Conservation (phyloP, 2,329 filamentous ascomycete genomes). For the Xylaria sp. region DNA sequence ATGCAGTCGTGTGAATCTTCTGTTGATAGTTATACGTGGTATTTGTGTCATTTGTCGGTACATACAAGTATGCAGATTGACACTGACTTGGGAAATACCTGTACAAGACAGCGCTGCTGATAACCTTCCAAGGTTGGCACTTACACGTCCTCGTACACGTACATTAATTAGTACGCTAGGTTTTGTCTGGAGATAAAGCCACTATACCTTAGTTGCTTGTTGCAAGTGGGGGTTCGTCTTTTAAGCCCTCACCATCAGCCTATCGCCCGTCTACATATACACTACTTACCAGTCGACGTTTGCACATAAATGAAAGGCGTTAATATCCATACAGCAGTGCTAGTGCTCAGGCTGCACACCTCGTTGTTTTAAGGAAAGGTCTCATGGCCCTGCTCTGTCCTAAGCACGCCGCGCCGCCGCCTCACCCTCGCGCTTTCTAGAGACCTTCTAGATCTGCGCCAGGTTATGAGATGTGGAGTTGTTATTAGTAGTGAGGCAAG, state of each 20-base stretch:
- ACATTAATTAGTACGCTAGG: too few species aligned
- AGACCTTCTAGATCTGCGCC: slow-evolving; percentile 9
- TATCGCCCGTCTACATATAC: neutral
- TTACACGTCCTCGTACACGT: too few species aligned
- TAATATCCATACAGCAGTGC: neutral
- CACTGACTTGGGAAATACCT: too few species aligned
- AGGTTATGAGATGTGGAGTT: slow-evolving; percentile 2
- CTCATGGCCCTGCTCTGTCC: neutral
- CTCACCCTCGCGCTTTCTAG: slow-evolving; percentile 3
- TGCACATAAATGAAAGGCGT: neutral
- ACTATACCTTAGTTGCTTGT: neutral
- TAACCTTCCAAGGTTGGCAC: too few species aligned
- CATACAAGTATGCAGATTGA: too few species aligned
- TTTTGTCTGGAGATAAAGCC: neutral
- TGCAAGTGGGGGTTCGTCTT: neutral
- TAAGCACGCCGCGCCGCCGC: too few species aligned
- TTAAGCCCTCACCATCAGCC: neutral
- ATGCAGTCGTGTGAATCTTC: too few species aligned
- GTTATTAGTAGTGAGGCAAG: neutral
- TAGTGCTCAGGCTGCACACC: neutral
- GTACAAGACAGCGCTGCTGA: too few species aligned
- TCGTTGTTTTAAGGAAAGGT: neutral
- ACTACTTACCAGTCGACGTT: neutral
- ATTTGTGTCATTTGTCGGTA: too few species aligned
- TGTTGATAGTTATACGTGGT: too few species aligned